Evolutionary conservation across 2,329 filamentous ascomycete species (phyloP), one percentile per base, ranked within the genome.

Genomic region (Zasmidium angulare): DNA sequence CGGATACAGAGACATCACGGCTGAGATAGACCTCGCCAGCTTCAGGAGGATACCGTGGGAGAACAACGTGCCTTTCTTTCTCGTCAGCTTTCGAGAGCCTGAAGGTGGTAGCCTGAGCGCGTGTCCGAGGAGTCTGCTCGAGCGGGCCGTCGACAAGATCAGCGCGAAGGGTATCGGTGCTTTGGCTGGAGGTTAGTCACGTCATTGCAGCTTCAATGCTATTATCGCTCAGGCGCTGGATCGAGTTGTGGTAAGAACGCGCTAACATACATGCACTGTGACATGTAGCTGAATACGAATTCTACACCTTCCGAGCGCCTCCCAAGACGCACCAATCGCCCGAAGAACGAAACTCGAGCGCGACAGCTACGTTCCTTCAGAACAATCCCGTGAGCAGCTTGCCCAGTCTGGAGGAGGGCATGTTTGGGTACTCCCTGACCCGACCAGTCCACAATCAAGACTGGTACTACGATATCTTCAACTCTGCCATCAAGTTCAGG

Each of bases 391-490:
- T 89, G 14, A 80, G 88, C 51, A 76, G 86, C n/a, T 83, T 96
- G 9, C 91, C 91, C 0, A 81, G 89, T 22, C 78, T 97, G 53
- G 96, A 93, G 9, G 90, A 96, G 72, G 93, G 93, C 71, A 96
- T 96, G 93, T 96, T 96, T 69, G 93, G 92, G 60, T 97, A 97
- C 79, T 95, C 90, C 64, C 80, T 96, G 65, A 96, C 90, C 10
- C 83, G 92, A 21, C 90, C 93, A 0, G 85, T 93, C 1, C 91
- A 96, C 71, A 96, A 96, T 75, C 87, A 96, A 76, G 90, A 95
- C 46, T 96, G 93, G 78, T 97, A 90, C 78, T 96, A 96, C 74
- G 86, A 89, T 49, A 84, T 96, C 52, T 96, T 91, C 75, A 86
- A 96, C 64, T 84, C 88, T 0, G 96, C 91, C 77, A 82, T 84